Conservation (phyloP, 345 rosid species). For the Leavenworthia alabamica region DNA sequence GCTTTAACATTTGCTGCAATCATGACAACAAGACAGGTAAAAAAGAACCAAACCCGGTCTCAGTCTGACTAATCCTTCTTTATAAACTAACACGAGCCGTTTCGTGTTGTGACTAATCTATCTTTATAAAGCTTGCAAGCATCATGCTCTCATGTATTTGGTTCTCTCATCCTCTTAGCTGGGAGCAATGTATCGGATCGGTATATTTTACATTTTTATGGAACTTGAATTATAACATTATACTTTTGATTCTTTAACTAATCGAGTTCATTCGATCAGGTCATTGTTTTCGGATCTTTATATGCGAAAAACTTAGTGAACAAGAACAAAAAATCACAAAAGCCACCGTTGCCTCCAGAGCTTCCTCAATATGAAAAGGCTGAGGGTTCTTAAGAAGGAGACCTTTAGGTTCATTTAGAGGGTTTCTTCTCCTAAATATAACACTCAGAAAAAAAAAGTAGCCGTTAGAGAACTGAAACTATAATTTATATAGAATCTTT, state of each 20-base stretch:
- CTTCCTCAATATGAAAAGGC: conserved; percentile 37
- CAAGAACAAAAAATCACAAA: conserved; percentile 34
- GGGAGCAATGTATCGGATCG: conserved; percentile 85
- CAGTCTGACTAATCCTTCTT: neutral
- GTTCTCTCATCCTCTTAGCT: conserved; percentile 86
- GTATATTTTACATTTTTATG: conserved; percentile 41
- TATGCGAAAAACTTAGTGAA: conserved; percentile 51
- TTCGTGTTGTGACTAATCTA: too few species aligned
- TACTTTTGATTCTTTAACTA: conserved; percentile 2
- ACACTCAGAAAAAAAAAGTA: neutral
- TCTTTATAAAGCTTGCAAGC: conserved; percentile 58
- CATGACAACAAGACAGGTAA: conserved; percentile 97
- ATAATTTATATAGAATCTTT: neutral
- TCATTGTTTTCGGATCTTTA: conserved; percentile 68
- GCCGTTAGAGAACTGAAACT: neutral
- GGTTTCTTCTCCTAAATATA: too few species aligned
- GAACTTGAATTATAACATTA: too few species aligned
- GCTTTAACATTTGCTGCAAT: conserved; percentile 89
- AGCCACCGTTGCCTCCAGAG: conserved; percentile 28
- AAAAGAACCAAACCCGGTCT: too few species aligned
- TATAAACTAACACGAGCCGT: too few species aligned
- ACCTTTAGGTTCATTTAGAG: conserved; percentile 17
- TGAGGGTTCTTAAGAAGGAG: too few species aligned
- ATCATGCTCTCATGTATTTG: conserved; percentile 86
- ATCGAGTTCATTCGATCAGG: conserved; percentile 29